These are phyloP conservation scores for Terana coerulea DNA, from an alignment of 768 basidiomycete species.

Conservation along the genomic window DNA sequence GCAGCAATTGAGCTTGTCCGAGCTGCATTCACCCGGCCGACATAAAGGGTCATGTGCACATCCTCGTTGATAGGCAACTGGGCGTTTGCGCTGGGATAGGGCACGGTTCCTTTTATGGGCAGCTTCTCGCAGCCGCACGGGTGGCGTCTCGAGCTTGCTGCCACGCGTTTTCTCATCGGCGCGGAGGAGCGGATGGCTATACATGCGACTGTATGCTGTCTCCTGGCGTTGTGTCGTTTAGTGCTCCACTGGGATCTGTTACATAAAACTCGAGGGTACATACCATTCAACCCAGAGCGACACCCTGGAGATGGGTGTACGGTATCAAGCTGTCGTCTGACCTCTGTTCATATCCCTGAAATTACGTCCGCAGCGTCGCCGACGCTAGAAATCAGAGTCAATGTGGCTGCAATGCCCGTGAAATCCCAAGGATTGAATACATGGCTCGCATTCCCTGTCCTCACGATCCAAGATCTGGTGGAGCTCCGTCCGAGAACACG, in stretches of 20 bases:
- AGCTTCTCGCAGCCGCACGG: not conserved
- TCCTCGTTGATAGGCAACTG: not conserved
- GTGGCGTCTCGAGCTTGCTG: not conserved
- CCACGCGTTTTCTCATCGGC: too few relatives aligned
- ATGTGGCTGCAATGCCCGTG: not conserved
- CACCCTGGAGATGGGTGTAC: not conserved
- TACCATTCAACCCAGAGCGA: not conserved
- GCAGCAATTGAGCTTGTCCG: not conserved
- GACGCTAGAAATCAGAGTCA: not conserved
- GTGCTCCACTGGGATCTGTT: not conserved
- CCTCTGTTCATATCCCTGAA: not conserved
- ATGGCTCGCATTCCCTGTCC: too few relatives aligned
- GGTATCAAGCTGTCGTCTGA: not conserved
- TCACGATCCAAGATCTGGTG: not conserved
- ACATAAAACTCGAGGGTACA: not conserved
- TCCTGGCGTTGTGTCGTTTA: not conserved
- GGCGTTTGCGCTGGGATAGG: not conserved
- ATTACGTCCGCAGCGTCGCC: not conserved
- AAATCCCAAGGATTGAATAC: too few relatives aligned
- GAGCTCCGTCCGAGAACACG: not conserved
- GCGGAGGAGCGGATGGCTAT: not conserved
- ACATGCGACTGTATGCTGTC: not conserved
- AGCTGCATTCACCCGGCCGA: not conserved
- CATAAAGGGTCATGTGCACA: not conserved
- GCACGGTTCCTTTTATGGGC: not conserved